These are phyloP conservation scores for Metarhizium sp. DNA, from an alignment of 2,329 filamentous ascomycete genomes.

Conservation along the genomic window DNA sequence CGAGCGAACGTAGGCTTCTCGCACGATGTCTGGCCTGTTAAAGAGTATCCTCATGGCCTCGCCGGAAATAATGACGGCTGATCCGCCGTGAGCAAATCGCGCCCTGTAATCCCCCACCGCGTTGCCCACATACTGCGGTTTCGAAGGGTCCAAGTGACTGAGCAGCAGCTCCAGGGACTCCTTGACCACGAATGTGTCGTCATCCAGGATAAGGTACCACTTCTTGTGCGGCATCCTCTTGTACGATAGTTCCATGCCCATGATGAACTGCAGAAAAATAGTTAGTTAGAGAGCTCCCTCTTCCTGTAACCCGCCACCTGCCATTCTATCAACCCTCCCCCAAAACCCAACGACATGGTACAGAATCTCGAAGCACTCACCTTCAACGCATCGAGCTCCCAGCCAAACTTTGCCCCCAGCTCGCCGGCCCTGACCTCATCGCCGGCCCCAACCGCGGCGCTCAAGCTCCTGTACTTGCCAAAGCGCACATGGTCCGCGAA, in stretches of 20 bases:
- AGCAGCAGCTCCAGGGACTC: conserved; percentile 38
- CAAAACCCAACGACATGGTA: background rate
- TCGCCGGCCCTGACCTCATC: conserved; percentile 27
- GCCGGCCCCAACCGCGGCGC: conserved; percentile 26
- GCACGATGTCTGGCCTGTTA: conserved; percentile 30
- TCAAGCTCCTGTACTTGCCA: conserved; percentile 30
- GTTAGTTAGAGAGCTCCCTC: background rate
- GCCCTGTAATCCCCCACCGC: conserved; percentile 46
- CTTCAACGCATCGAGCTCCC: conserved; percentile 43
- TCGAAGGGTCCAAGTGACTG: conserved; percentile 35
- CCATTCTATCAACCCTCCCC: background rate
- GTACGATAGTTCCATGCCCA: conserved; percentile 43
- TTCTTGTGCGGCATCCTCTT: conserved; percentile 42
- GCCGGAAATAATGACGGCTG: conserved; percentile 42
- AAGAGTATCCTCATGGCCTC: conserved; percentile 39
- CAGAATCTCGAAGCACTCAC: conserved; percentile 14
- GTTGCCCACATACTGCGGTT: conserved; percentile 44
- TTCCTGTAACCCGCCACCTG: background rate
- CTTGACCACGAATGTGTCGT: conserved; percentile 46
- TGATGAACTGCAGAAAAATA: conserved; percentile 35
- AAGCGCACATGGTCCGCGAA: conserved; percentile 23
- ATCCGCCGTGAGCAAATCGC: conserved; percentile 49
- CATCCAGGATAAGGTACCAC: conserved; percentile 50
- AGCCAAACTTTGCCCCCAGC: conserved; percentile 31
- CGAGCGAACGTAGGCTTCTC: conserved; percentile 35